Evolutionary conservation across 2,329 filamentous ascomycete genomes (phyloP).

Genomic region (Coleophoma cylindrospora): DNA sequence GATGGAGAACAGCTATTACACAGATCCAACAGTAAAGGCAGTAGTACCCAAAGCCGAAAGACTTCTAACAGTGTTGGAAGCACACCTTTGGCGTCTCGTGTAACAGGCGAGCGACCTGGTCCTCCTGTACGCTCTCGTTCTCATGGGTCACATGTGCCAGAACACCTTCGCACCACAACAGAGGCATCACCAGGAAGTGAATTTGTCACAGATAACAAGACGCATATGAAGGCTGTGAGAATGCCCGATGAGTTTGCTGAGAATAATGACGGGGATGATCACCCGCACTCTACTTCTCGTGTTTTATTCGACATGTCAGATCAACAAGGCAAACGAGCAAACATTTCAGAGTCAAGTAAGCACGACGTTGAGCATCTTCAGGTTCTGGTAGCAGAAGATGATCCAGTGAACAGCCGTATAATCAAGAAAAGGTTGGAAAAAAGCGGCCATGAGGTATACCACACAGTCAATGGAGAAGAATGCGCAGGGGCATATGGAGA

Average conservation of each 20-base stretch:
- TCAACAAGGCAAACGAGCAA: background rate
- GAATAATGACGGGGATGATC: constrained; percentile 1
- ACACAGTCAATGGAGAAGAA: constrained; percentile 80
- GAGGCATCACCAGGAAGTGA: constrained; percentile 34
- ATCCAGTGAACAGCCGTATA: constrained; percentile 81
- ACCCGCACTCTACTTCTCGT: constrained; percentile 7
- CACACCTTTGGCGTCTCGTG: background rate
- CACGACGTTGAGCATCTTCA: constrained; percentile 24
- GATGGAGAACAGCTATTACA: constrained; percentile 12
- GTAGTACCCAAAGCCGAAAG: constrained; percentile 11
- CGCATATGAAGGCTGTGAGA: constrained; percentile 37
- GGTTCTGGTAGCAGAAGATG: constrained; percentile 80
- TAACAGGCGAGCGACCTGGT: constrained; percentile 2
- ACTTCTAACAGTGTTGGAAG: constrained; percentile 11
- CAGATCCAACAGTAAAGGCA: constrained; percentile 14
- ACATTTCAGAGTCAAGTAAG: background rate
- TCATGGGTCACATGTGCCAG: constrained; percentile 9
- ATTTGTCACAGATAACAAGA: constrained; percentile 31
- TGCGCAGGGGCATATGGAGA: constrained; percentile 69
- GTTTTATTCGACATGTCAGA: constrained; percentile 15
- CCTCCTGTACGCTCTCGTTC: constrained; percentile 14
- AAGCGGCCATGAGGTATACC: constrained; percentile 62
- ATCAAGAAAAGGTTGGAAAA: constrained; percentile 76
- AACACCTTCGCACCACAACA: constrained; percentile 9
- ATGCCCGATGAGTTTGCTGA: constrained; percentile 36